A percentile compares a stretch with the other conserved stretches of the same genome.
phyloP scores from a whole-genome alignment of 179 eudicot species.

The Nepenthes alata region DNA sequence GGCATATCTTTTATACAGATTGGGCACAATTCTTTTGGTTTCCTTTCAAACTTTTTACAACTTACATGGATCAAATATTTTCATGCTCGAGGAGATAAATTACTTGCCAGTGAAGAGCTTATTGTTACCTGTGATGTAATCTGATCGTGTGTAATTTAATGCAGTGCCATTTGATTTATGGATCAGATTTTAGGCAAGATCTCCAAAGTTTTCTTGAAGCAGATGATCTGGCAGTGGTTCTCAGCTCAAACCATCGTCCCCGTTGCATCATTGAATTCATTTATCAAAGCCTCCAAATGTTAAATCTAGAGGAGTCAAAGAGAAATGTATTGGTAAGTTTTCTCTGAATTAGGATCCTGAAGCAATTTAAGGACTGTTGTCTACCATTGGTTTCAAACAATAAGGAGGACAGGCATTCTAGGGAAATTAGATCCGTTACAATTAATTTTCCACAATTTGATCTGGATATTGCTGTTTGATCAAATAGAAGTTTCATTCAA shows the following conservation, averaged over 20 bases:
- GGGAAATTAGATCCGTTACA: no score
- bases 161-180: constrained; percentile 85
- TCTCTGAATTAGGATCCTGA: neutral
- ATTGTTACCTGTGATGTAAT: neutral
- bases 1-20: no score
- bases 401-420: no score
- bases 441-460: neutral
- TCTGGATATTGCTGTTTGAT: neutral
- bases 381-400: neutral
- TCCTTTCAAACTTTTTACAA: no score
- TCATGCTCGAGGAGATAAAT: neutral
- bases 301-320: constrained; percentile 55
- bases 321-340: constrained; percentile 48
- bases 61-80: neutral
- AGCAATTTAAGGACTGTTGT: neutral
- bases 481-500: neutral
- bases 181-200: constrained; percentile 55
- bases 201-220: constrained; percentile 61
- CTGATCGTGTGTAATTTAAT: constrained; percentile 8
- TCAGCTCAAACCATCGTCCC: constrained; percentile 65
- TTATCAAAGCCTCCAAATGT: constrained; percentile 54
- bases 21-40: no score
- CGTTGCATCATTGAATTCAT: constrained; percentile 85
- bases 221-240: constrained; percentile 68
- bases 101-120: neutral